Evolutionary conservation across 2,329 filamentous ascomycete genomes (phyloP), one percentile per base, ranked within the genome.

Genomic region (Talaromyces sp.): DNA sequence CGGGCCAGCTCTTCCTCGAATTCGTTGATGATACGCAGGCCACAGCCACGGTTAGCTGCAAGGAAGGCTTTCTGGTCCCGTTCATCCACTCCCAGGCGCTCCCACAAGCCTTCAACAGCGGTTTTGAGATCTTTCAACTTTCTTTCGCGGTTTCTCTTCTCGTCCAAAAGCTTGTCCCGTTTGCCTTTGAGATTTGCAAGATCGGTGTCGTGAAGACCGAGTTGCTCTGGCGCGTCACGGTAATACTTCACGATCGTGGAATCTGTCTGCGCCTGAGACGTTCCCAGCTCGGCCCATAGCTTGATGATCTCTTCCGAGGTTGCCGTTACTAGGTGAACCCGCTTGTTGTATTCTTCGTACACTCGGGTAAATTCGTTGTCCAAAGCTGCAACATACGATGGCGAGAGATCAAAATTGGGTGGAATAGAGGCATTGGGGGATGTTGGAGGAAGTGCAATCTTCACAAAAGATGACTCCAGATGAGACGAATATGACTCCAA

Each of bases 401-500:
- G 87, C 0, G 94, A 97, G n/a, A 99, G 86, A 70, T 98, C 93
- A 74, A 99, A 98, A 58, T 84, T 90, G 2, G 92, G 86, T 0
- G 93, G 86, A 44, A 96, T 83, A 12, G 88, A 87, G 53, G 91
- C 87, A 67, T 91, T 89, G 5, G 89, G 87, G 1, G 85, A 86
- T 3, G 89, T 92, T 0, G 94, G 94, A 1, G 95, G 95, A 6
- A 99, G 85, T 47, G 89, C 85, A 71, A 98, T 88, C 71, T 88
- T 86, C 66, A 98, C 85, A 74, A 98, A 98, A 2, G 89, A 89
- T 10, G 91, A 81, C 75, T 99, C 95, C 54, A 99, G 89, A 74
- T 98, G 95, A 9, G 91, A 96, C 1, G 95, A 96, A 75, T 98
- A 99, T 5, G 94, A 97, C 73, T 96, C 89, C 57, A 99, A 88